These are phyloP conservation scores for Tuber magnatum DNA, from an alignment of 495 filamentous ascomycete genomes.

Conservation along the genomic window DNA sequence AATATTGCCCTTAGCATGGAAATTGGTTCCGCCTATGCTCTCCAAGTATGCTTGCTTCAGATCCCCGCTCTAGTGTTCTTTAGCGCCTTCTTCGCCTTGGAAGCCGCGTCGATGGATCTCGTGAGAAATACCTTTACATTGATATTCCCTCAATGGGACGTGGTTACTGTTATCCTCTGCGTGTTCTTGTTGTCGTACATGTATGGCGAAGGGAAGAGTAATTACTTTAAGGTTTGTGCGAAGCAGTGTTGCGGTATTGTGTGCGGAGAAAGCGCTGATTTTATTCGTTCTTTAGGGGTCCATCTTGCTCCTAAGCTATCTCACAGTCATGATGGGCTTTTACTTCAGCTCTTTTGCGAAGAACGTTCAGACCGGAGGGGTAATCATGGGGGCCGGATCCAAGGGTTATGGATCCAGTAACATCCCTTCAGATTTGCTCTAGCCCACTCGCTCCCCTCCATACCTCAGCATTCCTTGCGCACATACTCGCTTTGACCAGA, in stretches of 20 bases:
- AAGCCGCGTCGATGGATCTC: constrained; percentile 53
- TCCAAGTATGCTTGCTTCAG: constrained; percentile 96
- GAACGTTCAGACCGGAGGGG: constrained; percentile 16
- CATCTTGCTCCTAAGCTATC: constrained; percentile 84
- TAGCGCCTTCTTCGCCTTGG: constrained; percentile 57
- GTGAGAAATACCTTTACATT: constrained; percentile 78
- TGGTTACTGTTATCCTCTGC: constrained; percentile 94
- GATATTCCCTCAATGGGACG: constrained; percentile 98
- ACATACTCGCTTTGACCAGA: background rate
- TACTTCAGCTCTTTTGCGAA: constrained; percentile 55
- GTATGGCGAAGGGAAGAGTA: constrained; percentile 96
- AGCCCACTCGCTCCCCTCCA: background rate
- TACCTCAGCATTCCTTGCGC: background rate
- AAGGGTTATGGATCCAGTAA: constrained; percentile 26
- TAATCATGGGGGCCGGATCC: constrained; percentile 30
- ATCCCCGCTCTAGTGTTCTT: constrained; percentile 90
- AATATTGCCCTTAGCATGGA: constrained; percentile 99
- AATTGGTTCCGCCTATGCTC: constrained; percentile 92
- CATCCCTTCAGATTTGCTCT: background rate
- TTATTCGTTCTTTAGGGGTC: constrained; percentile 54
- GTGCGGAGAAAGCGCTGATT: constrained; percentile 7
- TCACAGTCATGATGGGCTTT: constrained; percentile 87
- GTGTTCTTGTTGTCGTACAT: constrained; percentile 96
- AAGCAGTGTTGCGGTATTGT: background rate
- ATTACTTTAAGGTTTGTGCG: constrained; percentile 61